phyloP scores from a whole-genome alignment of 2,329 filamentous ascomycete genomes.

The Pseudopithomyces maydicus region DNA sequence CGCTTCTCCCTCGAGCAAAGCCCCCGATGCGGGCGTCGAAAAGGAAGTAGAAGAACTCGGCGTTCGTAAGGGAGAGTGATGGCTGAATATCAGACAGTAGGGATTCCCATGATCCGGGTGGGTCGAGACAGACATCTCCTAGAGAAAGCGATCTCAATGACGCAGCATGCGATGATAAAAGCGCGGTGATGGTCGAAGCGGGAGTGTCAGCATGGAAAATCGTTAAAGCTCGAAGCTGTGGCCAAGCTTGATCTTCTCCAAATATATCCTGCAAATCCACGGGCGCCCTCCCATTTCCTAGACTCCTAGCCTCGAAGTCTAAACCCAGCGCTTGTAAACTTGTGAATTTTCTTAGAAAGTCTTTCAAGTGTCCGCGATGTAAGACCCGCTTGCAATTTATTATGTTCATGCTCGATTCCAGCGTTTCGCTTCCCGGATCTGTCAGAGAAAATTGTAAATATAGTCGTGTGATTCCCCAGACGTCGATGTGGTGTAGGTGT shows the following conservation, averaged over 20 bases:
- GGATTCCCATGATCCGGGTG: background rate
- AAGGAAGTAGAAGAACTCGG: background rate
- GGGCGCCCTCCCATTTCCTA: background rate
- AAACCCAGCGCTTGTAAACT: background rate
- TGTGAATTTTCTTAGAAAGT: background rate
- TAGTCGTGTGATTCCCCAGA: background rate
- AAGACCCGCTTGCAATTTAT: slow-evolving; percentile 1
- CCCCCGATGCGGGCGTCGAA: background rate
- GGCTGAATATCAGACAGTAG: background rate
- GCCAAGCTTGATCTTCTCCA: background rate
- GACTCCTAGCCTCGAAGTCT: background rate
- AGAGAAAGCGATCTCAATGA: background rate
- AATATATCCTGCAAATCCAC: background rate
- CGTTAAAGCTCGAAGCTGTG: background rate
- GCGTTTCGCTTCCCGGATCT: background rate
- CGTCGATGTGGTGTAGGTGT: background rate
- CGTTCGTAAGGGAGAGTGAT: background rate
- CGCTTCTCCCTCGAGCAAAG: background rate
- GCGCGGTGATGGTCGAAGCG: background rate
- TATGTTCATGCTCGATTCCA: slow-evolving; percentile 2
- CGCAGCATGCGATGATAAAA: background rate
- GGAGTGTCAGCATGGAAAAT: background rate
- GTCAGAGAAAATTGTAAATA: background rate
- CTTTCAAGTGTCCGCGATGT: background rate
- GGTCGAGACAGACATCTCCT: slow-evolving; percentile 2